Base-by-base conservation (phyloP, 148 eudicot species). In the Nyssa sinensis region DNA sequence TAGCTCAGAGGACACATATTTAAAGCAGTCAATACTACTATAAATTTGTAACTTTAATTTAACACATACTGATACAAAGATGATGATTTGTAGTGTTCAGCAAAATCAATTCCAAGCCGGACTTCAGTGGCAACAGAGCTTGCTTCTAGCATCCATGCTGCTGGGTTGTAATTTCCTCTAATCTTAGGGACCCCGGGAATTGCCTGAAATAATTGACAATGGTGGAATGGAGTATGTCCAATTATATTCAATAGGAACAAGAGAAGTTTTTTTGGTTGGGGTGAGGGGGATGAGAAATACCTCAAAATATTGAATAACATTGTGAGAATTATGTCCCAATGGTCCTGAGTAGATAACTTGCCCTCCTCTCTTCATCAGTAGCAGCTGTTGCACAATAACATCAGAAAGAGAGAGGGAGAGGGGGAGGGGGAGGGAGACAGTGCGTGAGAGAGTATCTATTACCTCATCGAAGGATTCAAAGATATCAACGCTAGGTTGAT, bases 401-500 rank as follows among this genome's bases (percentile, higher is more conserved):
- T 62, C 29, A 7, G 59, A 25, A 19, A 39, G n/a, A 53, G 35
- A 60, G 30, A 49, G 17, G 39, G 71, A 21, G 57, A 62, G 34
- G 37, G 70, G 24, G 23, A 53, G 53, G 19, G 57, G 8, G 12
- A 21, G 31, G 28, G 24, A 17, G 27, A 57, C 30, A 37, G 35
- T 44, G 4, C 62, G 32, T 13, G 12, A 71, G 17, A 27, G n/a
- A 32, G 17, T 17, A 1, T 9, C 41, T 33, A 62, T 73, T 80
- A 90, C 94, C 91, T 90, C 95, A 63, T 90, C 95, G 65, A 90
- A 90, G 0, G 95, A 87, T 79, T 90, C 95, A 75, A 90, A 90
- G 28, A 90, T 86, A 66, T 90, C 91, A n/a, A 90, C 88, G 69
- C 94, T 84, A 70, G 94, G 94, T 64, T 89, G 93, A 74, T 87